Percentiles rank a stretch among this genome's conserved stretches.
These are phyloP conservation scores for Aspergillus bertholletiae DNA, from an alignment of 495 filamentous ascomycete species.

Conservation along the genomic window DNA sequence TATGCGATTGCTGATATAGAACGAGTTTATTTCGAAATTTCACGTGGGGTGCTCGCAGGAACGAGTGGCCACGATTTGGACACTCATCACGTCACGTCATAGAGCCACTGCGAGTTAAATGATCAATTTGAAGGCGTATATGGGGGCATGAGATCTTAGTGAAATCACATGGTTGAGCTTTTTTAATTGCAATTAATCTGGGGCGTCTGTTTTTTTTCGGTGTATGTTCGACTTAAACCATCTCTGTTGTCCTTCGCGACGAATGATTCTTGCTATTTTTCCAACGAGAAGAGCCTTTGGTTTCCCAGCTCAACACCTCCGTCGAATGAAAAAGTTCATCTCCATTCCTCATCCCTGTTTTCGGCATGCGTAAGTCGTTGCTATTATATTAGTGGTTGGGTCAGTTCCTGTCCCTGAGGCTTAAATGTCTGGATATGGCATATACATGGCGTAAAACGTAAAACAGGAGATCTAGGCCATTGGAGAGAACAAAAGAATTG, in stretches of 20 bases:
- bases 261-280: background rate
- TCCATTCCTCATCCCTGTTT: too few species aligned
- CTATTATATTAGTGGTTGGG: too few species aligned
- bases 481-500: background rate
- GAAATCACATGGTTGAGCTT: background rate
- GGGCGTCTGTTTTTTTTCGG: background rate
- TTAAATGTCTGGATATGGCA: too few species aligned
- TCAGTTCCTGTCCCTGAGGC: too few species aligned
- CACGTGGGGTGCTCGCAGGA: constrained; percentile 26
- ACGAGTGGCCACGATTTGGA: constrained; percentile 21
- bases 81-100: constrained; percentile 2
- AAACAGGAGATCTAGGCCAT: too few species aligned
- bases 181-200: constrained; percentile 1
- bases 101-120: background rate
- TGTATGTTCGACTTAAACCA: background rate
- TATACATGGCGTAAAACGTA: too few species aligned
- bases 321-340: too few species aligned
- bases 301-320: too few species aligned
- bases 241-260: background rate
- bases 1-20: constrained; percentile 15
- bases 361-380: too few species aligned
- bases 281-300: background rate
- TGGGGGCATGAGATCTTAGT: background rate
- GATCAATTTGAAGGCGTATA: constrained; percentile 1
- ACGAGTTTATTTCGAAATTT: constrained; percentile 7